Conservation (phyloP, 345 rosid species). For the Turritis glabra region DNA sequence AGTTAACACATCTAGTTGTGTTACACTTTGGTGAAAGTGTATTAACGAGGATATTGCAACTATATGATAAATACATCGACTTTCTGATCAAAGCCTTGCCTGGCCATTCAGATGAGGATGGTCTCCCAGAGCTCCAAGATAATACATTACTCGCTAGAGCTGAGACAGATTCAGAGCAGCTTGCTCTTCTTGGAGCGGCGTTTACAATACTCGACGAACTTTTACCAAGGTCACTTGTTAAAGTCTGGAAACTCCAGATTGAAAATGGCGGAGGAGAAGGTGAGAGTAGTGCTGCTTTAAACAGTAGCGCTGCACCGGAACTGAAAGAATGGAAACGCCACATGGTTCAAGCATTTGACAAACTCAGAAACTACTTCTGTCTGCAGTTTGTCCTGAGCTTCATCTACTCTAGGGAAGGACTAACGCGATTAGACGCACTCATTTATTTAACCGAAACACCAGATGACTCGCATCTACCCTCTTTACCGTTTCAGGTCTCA, state of each 20-base stretch:
- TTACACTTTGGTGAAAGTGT: conserved; percentile 83
- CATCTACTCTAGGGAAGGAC: conserved; percentile 93
- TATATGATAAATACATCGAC: conserved; percentile 84
- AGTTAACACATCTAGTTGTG: conserved; percentile 69
- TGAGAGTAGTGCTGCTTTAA: conserved; percentile 48
- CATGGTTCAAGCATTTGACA: conserved; percentile 88
- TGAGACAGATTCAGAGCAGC: conserved; percentile 93
- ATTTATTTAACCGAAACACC: conserved; percentile 70
- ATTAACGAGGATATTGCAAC: conserved; percentile 66
- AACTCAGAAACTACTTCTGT: conserved; percentile 91
- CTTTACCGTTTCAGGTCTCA: conserved; percentile 91
- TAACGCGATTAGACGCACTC: conserved; percentile 71
- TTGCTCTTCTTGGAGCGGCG: conserved; percentile 89
- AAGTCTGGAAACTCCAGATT: conserved; percentile 63
- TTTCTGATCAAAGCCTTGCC: conserved; percentile 77
- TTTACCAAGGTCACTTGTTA: conserved; percentile 58
- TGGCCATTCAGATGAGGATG: conserved; percentile 89
- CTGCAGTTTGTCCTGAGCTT: conserved; percentile 91
- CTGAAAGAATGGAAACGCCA: conserved; percentile 90
- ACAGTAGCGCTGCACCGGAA: conserved; percentile 53
- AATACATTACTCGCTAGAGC: conserved; percentile 60
- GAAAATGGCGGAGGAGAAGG: conserved; percentile 50
- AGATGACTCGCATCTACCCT: conserved; percentile 74
- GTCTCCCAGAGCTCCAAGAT: conserved; percentile 78
- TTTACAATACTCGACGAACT: conserved; percentile 88